These are phyloP conservation scores for Yamagishiella unicocca DNA, from an alignment of 139 green algal genomes.

Conservation along the genomic window DNA sequence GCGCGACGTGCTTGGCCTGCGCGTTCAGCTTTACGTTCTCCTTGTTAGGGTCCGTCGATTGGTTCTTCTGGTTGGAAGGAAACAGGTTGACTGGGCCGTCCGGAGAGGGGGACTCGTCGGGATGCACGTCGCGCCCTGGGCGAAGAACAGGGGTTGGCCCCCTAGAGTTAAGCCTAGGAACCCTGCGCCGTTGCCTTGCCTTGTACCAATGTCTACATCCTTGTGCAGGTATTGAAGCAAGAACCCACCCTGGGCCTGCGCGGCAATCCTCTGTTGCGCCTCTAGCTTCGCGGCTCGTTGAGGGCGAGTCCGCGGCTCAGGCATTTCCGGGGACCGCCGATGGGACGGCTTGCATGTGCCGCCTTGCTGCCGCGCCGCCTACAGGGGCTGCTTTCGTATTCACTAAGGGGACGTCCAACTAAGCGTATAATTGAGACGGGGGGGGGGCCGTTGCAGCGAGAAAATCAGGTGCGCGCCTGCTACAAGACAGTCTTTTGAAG, in stretches of 20 bases:
- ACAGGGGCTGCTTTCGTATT: too few relatives aligned
- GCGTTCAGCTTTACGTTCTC: conserved; percentile 47
- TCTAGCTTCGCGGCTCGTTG: conserved; percentile 42
- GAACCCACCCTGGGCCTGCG: conserved; percentile 8
- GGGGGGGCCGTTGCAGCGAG: too few relatives aligned
- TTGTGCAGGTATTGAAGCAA: too few relatives aligned
- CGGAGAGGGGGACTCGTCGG: conserved; percentile 18
- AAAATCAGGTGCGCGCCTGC: too few relatives aligned
- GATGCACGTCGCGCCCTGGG: conserved; percentile 36
- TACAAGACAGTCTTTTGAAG: too few relatives aligned
- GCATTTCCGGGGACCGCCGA: conserved; percentile 5
- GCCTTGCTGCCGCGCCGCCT: background rate
- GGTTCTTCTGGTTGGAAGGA: conserved; percentile 35
- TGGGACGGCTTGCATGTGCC: conserved; percentile 30
- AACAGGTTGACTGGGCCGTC: conserved; percentile 35
- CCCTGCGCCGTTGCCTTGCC: too few relatives aligned
- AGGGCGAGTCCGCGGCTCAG: conserved; percentile 31
- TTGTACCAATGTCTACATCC: background rate
- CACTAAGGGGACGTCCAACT: too few relatives aligned
- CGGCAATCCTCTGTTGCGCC: conserved; percentile 38
- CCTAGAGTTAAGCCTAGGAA: too few relatives aligned
- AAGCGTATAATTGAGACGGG: too few relatives aligned
- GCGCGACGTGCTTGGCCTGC: conserved; percentile 31
- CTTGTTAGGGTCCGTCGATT: conserved; percentile 38
- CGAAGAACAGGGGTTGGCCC: background rate